Percentiles rank a stretch among this genome's conserved stretches.
Evolutionary conservation across 192 early-diverging fungal species (phyloP).

Genomic region (Backusella tarrabulga): DNA sequence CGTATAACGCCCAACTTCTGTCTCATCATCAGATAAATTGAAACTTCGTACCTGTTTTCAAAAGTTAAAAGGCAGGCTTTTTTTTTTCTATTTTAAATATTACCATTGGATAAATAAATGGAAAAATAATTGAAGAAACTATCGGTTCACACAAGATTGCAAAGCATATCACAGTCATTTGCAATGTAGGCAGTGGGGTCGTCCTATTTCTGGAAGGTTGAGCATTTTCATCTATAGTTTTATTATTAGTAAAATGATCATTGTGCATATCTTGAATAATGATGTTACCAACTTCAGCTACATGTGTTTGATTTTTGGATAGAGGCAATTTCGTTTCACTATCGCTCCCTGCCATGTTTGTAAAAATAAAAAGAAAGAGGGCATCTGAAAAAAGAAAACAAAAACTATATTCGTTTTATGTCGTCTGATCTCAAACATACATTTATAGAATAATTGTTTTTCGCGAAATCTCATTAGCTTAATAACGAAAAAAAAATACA

Average conservation of each 20-base stretch:
- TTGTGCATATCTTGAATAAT: no score
- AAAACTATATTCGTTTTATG: background rate
- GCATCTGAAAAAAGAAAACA: background rate
- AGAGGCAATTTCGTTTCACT: no score
- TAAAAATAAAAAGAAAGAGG: background rate
- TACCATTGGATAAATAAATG: slow-evolving; percentile 86
- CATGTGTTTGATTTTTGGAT: no score
- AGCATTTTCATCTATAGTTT: background rate
- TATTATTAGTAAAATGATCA: no score
- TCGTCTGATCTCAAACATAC: background rate
- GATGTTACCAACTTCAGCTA: no score
- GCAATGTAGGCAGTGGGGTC: slow-evolving; percentile 44
- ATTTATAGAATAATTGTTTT: background rate
- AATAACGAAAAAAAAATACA: no score
- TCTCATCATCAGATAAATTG: slow-evolving; percentile 62
- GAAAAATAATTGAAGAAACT: slow-evolving; percentile 68
- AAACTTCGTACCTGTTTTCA: slow-evolving; percentile 58
- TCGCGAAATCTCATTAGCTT: no score
- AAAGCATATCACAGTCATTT: slow-evolving; percentile 48
- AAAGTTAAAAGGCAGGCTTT: background rate
- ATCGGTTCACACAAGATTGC: slow-evolving; percentile 64
- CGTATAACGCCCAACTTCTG: slow-evolving; percentile 80
- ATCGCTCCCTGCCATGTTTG: background rate
- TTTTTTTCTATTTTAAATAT: background rate
- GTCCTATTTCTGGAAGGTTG: background rate